Base-by-base conservation (phyloP, 169 alveolate species). In the Cryptosporidium viatorum region DNA sequence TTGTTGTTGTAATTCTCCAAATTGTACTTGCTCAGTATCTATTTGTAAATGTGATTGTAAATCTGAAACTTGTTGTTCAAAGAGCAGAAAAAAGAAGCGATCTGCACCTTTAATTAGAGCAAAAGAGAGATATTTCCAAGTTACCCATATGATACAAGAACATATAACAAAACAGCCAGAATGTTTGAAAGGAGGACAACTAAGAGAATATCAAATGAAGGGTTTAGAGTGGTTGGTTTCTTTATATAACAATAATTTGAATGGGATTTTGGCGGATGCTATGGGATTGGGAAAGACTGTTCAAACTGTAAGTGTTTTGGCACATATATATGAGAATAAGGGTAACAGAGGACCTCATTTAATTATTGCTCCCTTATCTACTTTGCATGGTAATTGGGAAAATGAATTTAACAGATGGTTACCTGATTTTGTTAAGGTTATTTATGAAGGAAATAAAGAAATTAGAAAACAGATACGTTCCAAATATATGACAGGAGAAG, bases 231-330 rank as follows among this genome's bases (percentile, higher is more conserved):
- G 99, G 99, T 84, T 98, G 69, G 96, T 97, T 10, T 96, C 98
- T n/a, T 93, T 98, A 65, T 96, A 98, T 91, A 97, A 97, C 51
- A 97, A 98, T 73, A 97, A 97, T 85, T 91, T 97, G 33, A 96
- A 98, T 87, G 99, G 99, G 4, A 97, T 98, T 21, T 73, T 98
- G 35, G 99, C 99, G 33, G 99, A 97, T 93, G 97, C 97, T 70
- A 96, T 97, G 98, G 99, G 99, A 35, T 93, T 97, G 21, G 98
- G 98, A 31, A 97, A 97, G 85, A 96, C 99, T 4, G 97, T 97
- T 23, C 95, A 97, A 91, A 97, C 99, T 6, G 96, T 97, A 7
- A 94, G 98, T 1, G 86, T 97, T 23, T 91, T 97, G 58, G 96
- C 97, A 51, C 97, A 96, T 70, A 85, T 97, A 26, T 93, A 96